Conservation (phyloP, 352 stramenopile species). For the Ophiocytium majus region DNA sequence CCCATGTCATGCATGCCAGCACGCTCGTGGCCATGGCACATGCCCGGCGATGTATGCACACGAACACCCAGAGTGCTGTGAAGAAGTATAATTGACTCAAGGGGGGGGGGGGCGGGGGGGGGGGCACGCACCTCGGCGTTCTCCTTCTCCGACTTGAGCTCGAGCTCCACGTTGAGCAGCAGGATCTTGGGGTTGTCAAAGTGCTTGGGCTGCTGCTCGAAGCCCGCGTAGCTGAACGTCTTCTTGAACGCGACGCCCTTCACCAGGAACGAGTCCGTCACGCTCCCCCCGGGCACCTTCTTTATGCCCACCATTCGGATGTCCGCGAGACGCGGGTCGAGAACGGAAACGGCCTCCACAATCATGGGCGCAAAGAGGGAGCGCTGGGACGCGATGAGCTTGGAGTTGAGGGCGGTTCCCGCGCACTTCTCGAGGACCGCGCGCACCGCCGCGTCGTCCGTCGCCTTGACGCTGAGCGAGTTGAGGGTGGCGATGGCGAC, state of each 20-base stretch:
- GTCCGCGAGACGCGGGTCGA: constrained; percentile 72
- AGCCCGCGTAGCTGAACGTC: constrained; percentile 99
- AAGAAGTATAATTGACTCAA: background rate
- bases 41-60: no score
- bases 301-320: constrained; percentile 32
- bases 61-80: no score
- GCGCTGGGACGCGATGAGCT: constrained; percentile 95
- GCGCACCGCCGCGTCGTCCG: constrained; percentile 29
- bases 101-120: background rate
- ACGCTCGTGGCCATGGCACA: no score
- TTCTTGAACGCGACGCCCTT: constrained; percentile 98
- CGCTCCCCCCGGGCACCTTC: constrained; percentile 80
- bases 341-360: constrained; percentile 87
- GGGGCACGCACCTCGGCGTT: constrained; percentile 70
- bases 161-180: constrained; percentile 96
- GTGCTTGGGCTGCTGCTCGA: constrained; percentile 98
- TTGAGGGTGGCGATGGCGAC: constrained; percentile 77
- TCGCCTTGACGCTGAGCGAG: constrained; percentile 68
- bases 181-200: constrained; percentile 94
- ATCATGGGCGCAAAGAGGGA: constrained; percentile 97
- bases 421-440: constrained; percentile 85
- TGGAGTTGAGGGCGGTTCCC: constrained; percentile 95
- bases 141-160: constrained; percentile 98
- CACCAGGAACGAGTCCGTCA: constrained; percentile 95
- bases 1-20: no score